Percentiles rank a stretch among this genome's conserved stretches.
Evolutionary conservation across 176 grass and related monocot genomes (phyloP).

Genomic region (Dendrocalamus sinicus): DNA sequence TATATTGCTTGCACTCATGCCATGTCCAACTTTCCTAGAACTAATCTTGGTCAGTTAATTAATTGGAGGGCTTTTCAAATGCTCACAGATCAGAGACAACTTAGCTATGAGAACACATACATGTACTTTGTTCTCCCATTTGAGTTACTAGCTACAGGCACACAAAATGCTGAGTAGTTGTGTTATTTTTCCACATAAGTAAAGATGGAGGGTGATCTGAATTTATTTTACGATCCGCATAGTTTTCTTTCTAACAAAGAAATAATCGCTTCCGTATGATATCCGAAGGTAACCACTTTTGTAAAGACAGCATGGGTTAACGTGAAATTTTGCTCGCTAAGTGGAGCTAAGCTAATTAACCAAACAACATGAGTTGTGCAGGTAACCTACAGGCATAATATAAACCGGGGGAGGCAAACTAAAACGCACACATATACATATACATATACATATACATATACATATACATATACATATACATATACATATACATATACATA

Average conservation of each 20-base stretch:
- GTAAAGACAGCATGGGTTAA: neutral
- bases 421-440: neutral
- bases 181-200: neutral
- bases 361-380: neutral
- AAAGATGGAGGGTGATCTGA: neutral
- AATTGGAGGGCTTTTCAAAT: constrained; percentile 30
- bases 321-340: neutral
- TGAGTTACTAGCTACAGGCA: neutral
- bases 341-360: neutral
- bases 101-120: constrained; percentile 4
- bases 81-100: constrained; percentile 27
- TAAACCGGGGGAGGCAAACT: neutral
- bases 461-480: no score
- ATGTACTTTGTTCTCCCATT: neutral
- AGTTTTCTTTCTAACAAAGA: neutral
- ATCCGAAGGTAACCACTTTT: neutral
- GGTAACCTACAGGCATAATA: neutral
- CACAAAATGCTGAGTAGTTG: neutral
- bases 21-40: constrained; percentile 32
- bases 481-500: neutral
- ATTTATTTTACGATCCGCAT: neutral
- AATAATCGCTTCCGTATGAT: neutral
- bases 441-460: neutral
- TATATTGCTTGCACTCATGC: constrained; percentile 25
- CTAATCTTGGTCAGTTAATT: constrained; percentile 30